phyloP scores from a whole-genome alignment of 768 basidiomycete species.

The Pleurotus ostreatus region DNA sequence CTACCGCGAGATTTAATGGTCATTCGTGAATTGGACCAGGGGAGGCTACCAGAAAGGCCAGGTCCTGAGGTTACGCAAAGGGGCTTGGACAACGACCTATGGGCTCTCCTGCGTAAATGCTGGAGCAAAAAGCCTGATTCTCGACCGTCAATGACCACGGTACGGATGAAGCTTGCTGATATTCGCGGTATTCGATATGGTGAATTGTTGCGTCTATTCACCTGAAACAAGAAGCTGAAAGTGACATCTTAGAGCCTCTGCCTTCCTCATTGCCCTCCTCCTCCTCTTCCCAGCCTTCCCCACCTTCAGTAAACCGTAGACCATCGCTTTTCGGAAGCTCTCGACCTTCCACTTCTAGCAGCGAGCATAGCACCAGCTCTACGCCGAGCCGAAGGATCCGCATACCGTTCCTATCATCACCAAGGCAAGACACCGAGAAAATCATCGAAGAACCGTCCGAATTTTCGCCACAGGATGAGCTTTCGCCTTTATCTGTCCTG shows the following conservation, averaged over 20 bases:
- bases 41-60: constrained; percentile 34
- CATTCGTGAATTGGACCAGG: constrained; percentile 24
- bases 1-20: constrained; percentile 22
- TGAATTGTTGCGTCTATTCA: background rate
- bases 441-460: constrained; percentile 4
- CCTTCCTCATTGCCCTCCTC: background rate
- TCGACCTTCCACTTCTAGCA: constrained; percentile 14
- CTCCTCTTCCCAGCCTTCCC: background rate
- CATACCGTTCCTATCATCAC: background rate
- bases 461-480: background rate
- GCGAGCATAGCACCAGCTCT: constrained; percentile 9
- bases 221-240: too few species aligned
- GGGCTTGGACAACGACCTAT: constrained; percentile 35
- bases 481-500: constrained; percentile 10
- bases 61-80: constrained; percentile 18
- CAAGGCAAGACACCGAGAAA: background rate
- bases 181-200: constrained; percentile 9
- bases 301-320: background rate
- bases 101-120: constrained; percentile 39
- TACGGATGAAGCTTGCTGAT: constrained; percentile 23
- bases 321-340: constrained; percentile 9
- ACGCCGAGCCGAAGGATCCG: constrained; percentile 1
- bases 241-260: background rate
- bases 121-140: constrained; percentile 35
- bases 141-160: constrained; percentile 33